Evolutionary conservation across 805 yeast genomes (phyloP), one percentile per base, ranked within the genome.

Genomic region (Torulaspora franciscae): DNA sequence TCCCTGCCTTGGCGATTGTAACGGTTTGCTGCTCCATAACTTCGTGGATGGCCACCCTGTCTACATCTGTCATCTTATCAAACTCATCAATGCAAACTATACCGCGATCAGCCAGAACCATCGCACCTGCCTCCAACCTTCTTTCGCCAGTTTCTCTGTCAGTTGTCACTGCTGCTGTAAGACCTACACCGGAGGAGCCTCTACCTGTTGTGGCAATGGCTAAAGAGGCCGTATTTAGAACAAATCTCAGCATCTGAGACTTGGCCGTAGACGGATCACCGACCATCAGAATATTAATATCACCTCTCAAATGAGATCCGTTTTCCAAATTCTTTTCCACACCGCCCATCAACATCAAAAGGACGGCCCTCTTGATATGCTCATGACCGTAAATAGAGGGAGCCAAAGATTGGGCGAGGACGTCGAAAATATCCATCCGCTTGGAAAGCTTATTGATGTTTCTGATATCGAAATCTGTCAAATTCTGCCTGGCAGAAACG

Each of bases 11-110:
- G 42, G 98, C 95, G 60, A 91, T 90, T 2, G 98, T 90, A 24
- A 91, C 96, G 0, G 99, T 93, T 67, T 93, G 99, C 70, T 93
- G 99, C 71, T 93, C 99, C 99, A 93, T 93, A 40, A 93, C 99
- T 76, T 93, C 99, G 68, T 93, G 99, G 60, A 93, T 93, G 1
- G 98, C 98, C 42, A 93, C 98, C 63, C 99, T 78, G 70, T 93
- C 99, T 23, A 81, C 79, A 65, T 93, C 99, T 50, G 86, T 83
- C 99, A 93, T 93, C 68, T 93, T 93, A 70, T 91, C 99, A 62
- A 93, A 93, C 73, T 93, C 99, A 74, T 93, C 99, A 59, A 93
- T 95, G 77, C 99, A 93, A 33, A 93, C 97, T 46, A 93, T 77
- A 52, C 99, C 99, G 53, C 97, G 74, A 68, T 93, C 99, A 9